These are phyloP conservation scores for Diaporthe sp. DNA, from an alignment of 2,329 filamentous ascomycete species.

Conservation along the genomic window DNA sequence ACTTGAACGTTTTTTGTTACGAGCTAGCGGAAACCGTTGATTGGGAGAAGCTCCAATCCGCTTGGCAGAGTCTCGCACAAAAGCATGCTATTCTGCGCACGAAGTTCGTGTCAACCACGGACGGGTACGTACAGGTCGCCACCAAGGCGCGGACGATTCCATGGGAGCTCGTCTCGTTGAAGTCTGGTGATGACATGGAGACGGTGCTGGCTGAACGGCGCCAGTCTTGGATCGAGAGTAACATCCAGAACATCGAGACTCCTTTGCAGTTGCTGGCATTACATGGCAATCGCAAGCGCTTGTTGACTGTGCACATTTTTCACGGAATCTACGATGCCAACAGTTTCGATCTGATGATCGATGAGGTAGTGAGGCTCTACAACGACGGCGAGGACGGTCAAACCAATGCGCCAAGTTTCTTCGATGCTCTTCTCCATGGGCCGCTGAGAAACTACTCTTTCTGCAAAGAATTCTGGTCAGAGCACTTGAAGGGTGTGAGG, in stretches of 20 bases:
- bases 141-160: constrained; percentile 56
- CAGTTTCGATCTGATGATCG: constrained; percentile 78
- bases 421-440: constrained; percentile 76
- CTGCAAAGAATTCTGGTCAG: constrained; percentile 74
- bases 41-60: constrained; percentile 59
- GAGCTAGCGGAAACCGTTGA: constrained; percentile 61
- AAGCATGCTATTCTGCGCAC: constrained; percentile 77
- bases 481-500: constrained; percentile 59
- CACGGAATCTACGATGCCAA: constrained; percentile 90
- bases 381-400: constrained; percentile 40
- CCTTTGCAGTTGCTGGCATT: constrained; percentile 67
- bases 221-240: constrained; percentile 65
- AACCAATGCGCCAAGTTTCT: constrained; percentile 66
- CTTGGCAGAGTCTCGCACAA: constrained; percentile 69
- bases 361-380: constrained; percentile 59
- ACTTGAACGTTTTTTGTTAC: constrained; percentile 83
- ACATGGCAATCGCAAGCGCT: constrained; percentile 40
- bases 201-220: constrained; percentile 52
- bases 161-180: constrained; percentile 57
- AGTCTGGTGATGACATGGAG: constrained; percentile 48
- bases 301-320: constrained; percentile 79
- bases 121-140: constrained; percentile 83
- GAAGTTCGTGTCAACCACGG: constrained; percentile 77
- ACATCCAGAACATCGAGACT: constrained; percentile 59
- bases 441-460: constrained; percentile 66